Base-by-base conservation (phyloP, 2,329 filamentous ascomycete species). In the Fusarium sp. region DNA sequence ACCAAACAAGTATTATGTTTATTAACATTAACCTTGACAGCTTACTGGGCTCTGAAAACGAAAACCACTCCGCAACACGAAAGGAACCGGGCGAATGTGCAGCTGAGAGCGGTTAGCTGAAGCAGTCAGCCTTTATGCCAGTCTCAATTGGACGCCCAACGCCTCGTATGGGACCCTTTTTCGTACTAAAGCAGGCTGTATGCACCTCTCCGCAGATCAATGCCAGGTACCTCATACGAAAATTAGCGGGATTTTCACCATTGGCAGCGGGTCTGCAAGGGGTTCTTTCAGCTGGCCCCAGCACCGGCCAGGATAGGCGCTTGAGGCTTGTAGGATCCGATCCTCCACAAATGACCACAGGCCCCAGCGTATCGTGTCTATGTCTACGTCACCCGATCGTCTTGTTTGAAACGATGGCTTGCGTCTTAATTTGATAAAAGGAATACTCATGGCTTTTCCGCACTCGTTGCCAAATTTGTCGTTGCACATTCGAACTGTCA, bases 131-230 rank as follows among this genome's bases (percentile, higher is more conserved):
- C 6, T 12, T 20, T 0, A 20, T 9, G 12, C 17, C 4, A 8
- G 11, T 53, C 46, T 8, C 3, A 31, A 53, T 53, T 53, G 27
- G 27, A n/a, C 46, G 5, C 17, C 3, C 17, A 20, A 53, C 27
- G 27, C 17, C 27, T 53, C 14, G n/a, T 2, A 14, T 8, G 46
- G 46, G 4, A 12, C 27, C 4, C 40, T 44, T 31, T 16, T 4
- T 12, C 46, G 27, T 53, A 5, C 27, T 31, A 53, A 53, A 17
- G 46, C 3, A 53, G 46, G 46, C 27, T 53, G 27, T 31, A 31
- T 53, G 46, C 27, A 20, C 46, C 46, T 53, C 46, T 53, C 46
- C 6, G 46, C 46, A 53, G 46, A 53, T 31, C 46, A 31, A 29
- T 11, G 31, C 46, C 7, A 31, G 46, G 27, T 17, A 51, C 27